Conservation (phyloP, 2,329 filamentous ascomycete genomes). For the Chaetomiaceae sp. region DNA sequence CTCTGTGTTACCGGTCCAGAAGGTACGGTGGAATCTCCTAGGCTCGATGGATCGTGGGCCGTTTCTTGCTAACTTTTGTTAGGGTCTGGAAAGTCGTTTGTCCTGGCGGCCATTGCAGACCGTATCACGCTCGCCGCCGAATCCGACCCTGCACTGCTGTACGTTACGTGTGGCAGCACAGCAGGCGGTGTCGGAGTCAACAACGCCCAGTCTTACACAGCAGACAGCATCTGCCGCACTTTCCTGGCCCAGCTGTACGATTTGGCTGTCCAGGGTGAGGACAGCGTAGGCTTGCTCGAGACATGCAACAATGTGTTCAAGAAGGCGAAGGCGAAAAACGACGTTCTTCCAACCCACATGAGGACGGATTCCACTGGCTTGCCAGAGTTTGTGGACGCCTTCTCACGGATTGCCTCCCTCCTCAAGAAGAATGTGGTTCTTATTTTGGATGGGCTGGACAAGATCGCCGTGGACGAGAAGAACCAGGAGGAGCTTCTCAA, state of each 20-base stretch:
- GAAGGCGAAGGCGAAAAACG: slow-evolving; percentile 12
- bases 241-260: slow-evolving; percentile 17
- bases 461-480: slow-evolving; percentile 7
- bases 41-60: background rate
- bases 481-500: slow-evolving; percentile 15
- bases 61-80: background rate
- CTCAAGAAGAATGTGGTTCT: slow-evolving; percentile 16
- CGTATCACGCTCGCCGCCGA: slow-evolving; percentile 5
- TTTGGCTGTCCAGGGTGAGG: slow-evolving; percentile 14
- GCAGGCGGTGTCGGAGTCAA: background rate
- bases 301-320: slow-evolving; percentile 20
- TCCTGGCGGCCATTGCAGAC: slow-evolving; percentile 16
- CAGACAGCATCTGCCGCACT: slow-evolving; percentile 19
- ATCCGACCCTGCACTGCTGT: slow-evolving; percentile 11
- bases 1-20: slow-evolving; percentile 17
- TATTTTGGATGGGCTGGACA: slow-evolving; percentile 18
- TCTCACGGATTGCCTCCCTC: slow-evolving; percentile 8
- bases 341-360: slow-evolving; percentile 1
- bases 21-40: slow-evolving; percentile 4
- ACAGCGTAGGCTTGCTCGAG: slow-evolving; percentile 17
- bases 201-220: slow-evolving; percentile 6
- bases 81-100: slow-evolving; percentile 19
- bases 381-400: slow-evolving; percentile 17
- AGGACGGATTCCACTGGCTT: slow-evolving; percentile 9
- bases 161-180: slow-evolving; percentile 13